These are phyloP conservation scores for Ophiostoma sp. DNA, from an alignment of 2,329 filamentous ascomycete genomes.

Conservation along the genomic window DNA sequence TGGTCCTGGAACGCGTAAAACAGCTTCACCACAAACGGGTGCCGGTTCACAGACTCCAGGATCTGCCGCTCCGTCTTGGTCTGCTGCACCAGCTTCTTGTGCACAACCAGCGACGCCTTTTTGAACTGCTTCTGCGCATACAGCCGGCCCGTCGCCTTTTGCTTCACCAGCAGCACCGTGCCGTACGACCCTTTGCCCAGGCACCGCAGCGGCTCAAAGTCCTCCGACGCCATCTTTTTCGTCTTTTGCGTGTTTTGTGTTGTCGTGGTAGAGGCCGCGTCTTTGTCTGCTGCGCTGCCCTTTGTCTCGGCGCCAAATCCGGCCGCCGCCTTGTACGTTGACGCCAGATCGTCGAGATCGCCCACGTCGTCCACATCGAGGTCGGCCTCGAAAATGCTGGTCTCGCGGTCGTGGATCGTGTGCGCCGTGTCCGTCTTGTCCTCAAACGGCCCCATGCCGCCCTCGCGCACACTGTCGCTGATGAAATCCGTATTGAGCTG, in stretches of 20 bases:
- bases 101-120: conserved; percentile 89
- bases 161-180: conserved; percentile 89
- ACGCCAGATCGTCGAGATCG: conserved; percentile 4
- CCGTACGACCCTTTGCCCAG: conserved; percentile 95
- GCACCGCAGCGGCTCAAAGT: conserved; percentile 87
- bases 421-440: conserved; percentile 14
- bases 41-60: conserved; percentile 89
- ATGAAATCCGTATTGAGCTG: conserved; percentile 79
- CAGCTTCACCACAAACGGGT: conserved; percentile 96
- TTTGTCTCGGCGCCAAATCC: not conserved
- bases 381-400: conserved; percentile 14
- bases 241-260: conserved; percentile 38
- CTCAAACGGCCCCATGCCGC: conserved; percentile 26
- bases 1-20: conserved; percentile 98
- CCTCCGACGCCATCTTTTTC: conserved; percentile 84
- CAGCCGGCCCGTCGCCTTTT: conserved; percentile 76
- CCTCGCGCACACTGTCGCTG: conserved; percentile 55
- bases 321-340: conserved; percentile 2
- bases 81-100: conserved; percentile 93
- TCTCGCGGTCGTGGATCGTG: not conserved
- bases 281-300: not conserved
- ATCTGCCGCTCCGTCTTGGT: conserved; percentile 96
- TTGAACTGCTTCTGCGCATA: conserved; percentile 99
- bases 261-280: not conserved
- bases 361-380: conserved; percentile 10